Base-by-base conservation (phyloP, 2,329 filamentous ascomycete species). In the Immersiporthe knoxdaviesiana region DNA sequence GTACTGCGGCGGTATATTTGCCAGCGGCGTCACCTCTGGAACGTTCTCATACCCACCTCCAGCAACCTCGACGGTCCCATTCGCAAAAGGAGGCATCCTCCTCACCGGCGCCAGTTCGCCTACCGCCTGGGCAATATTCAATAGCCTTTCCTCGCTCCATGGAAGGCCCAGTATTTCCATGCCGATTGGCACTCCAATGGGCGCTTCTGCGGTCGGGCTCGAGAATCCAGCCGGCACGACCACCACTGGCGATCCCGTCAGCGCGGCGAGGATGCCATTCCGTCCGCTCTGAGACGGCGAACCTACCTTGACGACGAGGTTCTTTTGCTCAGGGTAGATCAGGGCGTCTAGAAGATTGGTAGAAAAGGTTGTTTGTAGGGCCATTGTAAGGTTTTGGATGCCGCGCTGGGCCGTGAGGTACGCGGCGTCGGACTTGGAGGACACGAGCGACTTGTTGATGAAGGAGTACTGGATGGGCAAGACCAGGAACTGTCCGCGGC, bases 301-400 rank as follows among this genome's bases (percentile, higher is more conserved):
- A 3, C 87, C 88, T 32, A 90, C 76, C 60, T 84, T 83, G 2
- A 90, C 87, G 7, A 89, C 87, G 1, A 91, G 82, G 66, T 89
- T 89, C 74, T 84, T 84, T 74, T 91, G 89, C 74, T 91, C 84
- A 0, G 89, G 88, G 76, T 91, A 91, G 73, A 90, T 84, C 47
- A 91, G 73, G 0, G 85, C 88, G 74, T 89, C 85, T 18, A 91
- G 79, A 0, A 76, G 70, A 71, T 87, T 78, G 0, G 74, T 68
- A 0, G 78, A 75, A 70, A 91, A 88, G 0, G 86, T 87, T 3
- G 77, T 71, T n/a, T 80, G 77, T 2, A 91, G 77, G 0, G 82
- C 78, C 1, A 81, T 75, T 3, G 84, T 88, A 18, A 91, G 81
- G 63, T 84, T 80, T 8, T 79, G 77, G 68, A 91, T 89, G 1